These are phyloP conservation scores for Botrytis paeoniae DNA, from an alignment of 2,329 filamentous ascomycete genomes.

Conservation along the genomic window DNA sequence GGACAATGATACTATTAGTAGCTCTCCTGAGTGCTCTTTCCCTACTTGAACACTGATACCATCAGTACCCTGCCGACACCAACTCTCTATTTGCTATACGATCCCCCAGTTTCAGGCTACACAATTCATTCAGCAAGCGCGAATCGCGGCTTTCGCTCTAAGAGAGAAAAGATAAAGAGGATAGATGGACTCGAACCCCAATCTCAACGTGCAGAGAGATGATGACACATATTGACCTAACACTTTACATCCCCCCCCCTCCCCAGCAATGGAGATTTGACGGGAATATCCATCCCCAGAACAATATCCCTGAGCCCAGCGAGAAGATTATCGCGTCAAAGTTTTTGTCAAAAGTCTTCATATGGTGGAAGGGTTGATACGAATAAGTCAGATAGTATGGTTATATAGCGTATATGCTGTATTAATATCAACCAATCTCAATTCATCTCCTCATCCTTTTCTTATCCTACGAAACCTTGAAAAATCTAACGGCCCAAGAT, in stretches of 20 bases:
- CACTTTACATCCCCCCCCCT: background rate
- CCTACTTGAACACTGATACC: background rate
- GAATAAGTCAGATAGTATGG: background rate
- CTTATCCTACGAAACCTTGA: too few relatives aligned
- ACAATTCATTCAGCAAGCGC: background rate
- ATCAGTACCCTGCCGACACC: background rate
- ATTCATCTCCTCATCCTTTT: too few relatives aligned
- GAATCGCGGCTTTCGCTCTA: accelerated
- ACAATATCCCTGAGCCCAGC: too few relatives aligned
- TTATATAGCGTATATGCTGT: background rate
- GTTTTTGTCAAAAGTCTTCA: background rate
- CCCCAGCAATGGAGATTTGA: background rate
- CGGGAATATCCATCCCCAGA: background rate
- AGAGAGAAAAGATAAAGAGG: too few relatives aligned
- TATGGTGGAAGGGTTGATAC: background rate
- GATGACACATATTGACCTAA: background rate
- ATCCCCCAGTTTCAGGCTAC: background rate
- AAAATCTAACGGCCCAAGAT: too few relatives aligned
- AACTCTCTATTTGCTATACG: background rate
- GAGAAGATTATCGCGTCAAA: too few relatives aligned
- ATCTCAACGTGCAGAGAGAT: background rate
- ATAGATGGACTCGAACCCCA: background rate
- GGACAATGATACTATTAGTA: background rate
- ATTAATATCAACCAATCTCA: background rate
- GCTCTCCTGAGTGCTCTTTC: background rate